Base-by-base conservation (phyloP, 768 basidiomycete genomes). In the Terana coerulea region DNA sequence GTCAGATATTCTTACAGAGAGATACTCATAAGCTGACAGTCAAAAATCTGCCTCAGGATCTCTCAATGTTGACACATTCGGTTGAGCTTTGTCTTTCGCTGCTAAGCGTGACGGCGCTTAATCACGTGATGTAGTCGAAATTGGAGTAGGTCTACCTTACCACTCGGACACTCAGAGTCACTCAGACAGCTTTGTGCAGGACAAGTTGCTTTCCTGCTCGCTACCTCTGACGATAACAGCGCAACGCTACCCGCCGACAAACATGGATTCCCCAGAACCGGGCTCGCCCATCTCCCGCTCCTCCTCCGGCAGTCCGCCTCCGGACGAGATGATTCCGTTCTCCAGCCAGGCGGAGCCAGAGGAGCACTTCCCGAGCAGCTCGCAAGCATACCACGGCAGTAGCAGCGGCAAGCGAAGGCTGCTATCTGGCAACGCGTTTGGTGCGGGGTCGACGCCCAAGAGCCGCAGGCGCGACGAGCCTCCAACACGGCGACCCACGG, bases 401-500 rank as follows among this genome's bases (percentile, higher is more conserved):
- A n/a, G n/a, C n/a, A n/a, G 47, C 28, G 41, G 53, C 31, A 54
- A 54, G 34, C 53, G 53, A 4, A 39, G 53, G 22, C 24, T 49
- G 30, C 53, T 47, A 8, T 29, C 46, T 31, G 49, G 53, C 31
- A 35, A 33, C 3, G 47, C 37, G 3, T 47, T 50, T 26, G 50
- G 52, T 14, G 30, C n/a, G 9, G 28, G 30, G 28, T 31, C 36
- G n/a, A 46, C 49, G 30, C 36, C 56, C 21, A 65, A 65, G 59
- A 54, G 49, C 41, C 54, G 61, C 29, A 47, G 57, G 33, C 54
- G 58, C 49, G 64, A 62, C 1, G 60, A 59, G 12, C 10, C 14
- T 3, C n/a, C 28, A 15, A 25, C 34, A 5, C 41, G 26, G 28
- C 45, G 49, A 24, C 30, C 37, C 26, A 44, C 29, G 7, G 44